These are phyloP conservation scores for Apostasia ramifera DNA, from an alignment of 106 monocot species.

Conservation along the genomic window DNA sequence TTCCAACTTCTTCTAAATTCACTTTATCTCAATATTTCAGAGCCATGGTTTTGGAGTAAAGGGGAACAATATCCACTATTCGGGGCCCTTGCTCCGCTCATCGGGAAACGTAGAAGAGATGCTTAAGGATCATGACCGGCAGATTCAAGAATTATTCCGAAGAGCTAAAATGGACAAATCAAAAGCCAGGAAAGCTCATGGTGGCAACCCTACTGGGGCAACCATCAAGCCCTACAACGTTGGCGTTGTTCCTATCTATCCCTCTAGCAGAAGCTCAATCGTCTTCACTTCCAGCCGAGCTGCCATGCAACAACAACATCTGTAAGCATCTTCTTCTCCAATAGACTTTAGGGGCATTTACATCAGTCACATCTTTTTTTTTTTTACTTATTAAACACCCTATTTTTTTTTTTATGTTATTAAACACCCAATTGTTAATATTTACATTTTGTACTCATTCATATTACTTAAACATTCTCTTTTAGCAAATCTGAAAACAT, in stretches of 20 bases:
- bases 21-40: slow-evolving; percentile 5
- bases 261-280: slow-evolving; percentile 38
- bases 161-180: slow-evolving; percentile 53
- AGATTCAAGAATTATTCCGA: slow-evolving; percentile 68
- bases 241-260: slow-evolving; percentile 40
- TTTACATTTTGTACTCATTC: no score
- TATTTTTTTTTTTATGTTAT: no score
- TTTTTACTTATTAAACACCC: no score
- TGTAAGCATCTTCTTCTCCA: neutral
- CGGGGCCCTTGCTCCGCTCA: slow-evolving; percentile 58
- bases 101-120: slow-evolving; percentile 71
- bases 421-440: no score
- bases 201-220: slow-evolving; percentile 17
- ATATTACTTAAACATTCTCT: no score
- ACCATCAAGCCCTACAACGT: slow-evolving; percentile 38
- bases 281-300: slow-evolving; percentile 41
- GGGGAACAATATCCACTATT: slow-evolving; percentile 72
- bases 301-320: slow-evolving; percentile 9
- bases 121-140: slow-evolving; percentile 84
- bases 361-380: no score
- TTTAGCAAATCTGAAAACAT: no score
- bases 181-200: slow-evolving; percentile 39
- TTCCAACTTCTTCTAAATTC: no score
- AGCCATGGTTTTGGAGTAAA: slow-evolving; percentile 32
- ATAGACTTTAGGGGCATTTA: no score